Conservation (phyloP, 208 protist genomes). For the Zelonia costaricensis region DNA sequence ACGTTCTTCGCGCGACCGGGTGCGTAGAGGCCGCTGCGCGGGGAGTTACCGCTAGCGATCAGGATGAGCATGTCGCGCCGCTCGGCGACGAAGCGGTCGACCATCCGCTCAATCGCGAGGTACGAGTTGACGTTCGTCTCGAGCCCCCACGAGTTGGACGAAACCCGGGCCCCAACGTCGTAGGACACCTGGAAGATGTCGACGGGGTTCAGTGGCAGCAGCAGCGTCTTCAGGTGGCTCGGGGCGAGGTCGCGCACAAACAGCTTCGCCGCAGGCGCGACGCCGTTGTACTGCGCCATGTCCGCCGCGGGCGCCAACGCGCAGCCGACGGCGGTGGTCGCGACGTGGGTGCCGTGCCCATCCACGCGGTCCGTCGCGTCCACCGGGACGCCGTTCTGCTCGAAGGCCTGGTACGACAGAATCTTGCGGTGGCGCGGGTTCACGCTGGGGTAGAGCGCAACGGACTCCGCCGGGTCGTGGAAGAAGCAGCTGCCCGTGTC, state of each 20-base stretch:
- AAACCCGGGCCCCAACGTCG: conserved; percentile 67
- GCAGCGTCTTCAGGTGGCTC: conserved; percentile 15
- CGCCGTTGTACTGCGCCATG: conserved; percentile 57
- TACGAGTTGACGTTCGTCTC: conserved; percentile 34
- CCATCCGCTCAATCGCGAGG: conserved; percentile 52
- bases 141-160: conserved; percentile 90
- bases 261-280: conserved; percentile 79
- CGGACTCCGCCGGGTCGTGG: conserved; percentile 40
- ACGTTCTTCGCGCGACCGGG: conserved; percentile 88
- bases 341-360: conserved; percentile 90
- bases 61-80: conserved; percentile 74
- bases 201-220: conserved; percentile 48
- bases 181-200: conserved; percentile 70
- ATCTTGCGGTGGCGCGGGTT: conserved; percentile 87
- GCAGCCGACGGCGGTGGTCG: conserved; percentile 63
- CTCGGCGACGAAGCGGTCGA: conserved; percentile 63
- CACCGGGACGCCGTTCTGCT: not conserved
- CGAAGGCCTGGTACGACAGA: conserved; percentile 56
- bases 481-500: conserved; percentile 91
- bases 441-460: conserved; percentile 69
- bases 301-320: not conserved
- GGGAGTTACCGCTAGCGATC: conserved; percentile 78
- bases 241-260: conserved; percentile 69
- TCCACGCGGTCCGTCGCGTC: conserved; percentile 29
- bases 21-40: conserved; percentile 12